A percentile compares a stretch with the other conserved stretches of the same genome.
Evolutionary conservation across 331 rosid genomes (phyloP).

Genomic region (Phaseolus coccineus): DNA sequence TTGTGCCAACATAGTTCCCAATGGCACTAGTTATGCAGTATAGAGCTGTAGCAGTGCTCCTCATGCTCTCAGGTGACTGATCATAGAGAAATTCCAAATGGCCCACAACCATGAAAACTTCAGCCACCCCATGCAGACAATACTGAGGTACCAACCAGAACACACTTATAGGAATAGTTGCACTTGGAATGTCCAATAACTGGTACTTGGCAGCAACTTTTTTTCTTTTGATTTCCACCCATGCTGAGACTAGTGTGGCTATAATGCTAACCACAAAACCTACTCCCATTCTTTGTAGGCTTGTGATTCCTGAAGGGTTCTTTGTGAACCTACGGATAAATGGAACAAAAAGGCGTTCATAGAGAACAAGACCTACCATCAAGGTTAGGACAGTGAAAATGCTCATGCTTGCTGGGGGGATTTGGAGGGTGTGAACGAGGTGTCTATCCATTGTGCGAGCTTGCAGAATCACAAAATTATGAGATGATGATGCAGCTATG

Average conservation of each 20-base stretch:
- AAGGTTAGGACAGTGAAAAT: slow-evolving; percentile 61
- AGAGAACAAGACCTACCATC: slow-evolving; percentile 65
- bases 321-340: slow-evolving; percentile 52
- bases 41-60: slow-evolving; percentile 72
- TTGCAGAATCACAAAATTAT: slow-evolving; percentile 69
- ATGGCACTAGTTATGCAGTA: slow-evolving; percentile 57
- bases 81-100: slow-evolving; percentile 83
- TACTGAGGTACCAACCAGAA: slow-evolving; percentile 83
- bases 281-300: slow-evolving; percentile 81
- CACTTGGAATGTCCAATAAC: slow-evolving; percentile 63
- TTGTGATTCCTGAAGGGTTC: slow-evolving; percentile 76
- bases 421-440: slow-evolving; percentile 61
- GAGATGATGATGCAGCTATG: slow-evolving; percentile 59
- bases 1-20: slow-evolving; percentile 64
- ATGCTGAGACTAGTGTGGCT: slow-evolving; percentile 57
- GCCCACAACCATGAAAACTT: slow-evolving; percentile 75
- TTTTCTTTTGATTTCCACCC: slow-evolving; percentile 66
- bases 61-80: slow-evolving; percentile 82
- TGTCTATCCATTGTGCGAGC: slow-evolving; percentile 81
- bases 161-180: slow-evolving; percentile 68
- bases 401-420: slow-evolving; percentile 70
- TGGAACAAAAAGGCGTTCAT: slow-evolving; percentile 75
- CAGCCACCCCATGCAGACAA: slow-evolving; percentile 65
- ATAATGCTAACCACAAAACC: slow-evolving; percentile 62
- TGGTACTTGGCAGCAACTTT: slow-evolving; percentile 51